Base-by-base conservation (phyloP, 257 asterid genomes). In the Scutellaria barbata region DNA sequence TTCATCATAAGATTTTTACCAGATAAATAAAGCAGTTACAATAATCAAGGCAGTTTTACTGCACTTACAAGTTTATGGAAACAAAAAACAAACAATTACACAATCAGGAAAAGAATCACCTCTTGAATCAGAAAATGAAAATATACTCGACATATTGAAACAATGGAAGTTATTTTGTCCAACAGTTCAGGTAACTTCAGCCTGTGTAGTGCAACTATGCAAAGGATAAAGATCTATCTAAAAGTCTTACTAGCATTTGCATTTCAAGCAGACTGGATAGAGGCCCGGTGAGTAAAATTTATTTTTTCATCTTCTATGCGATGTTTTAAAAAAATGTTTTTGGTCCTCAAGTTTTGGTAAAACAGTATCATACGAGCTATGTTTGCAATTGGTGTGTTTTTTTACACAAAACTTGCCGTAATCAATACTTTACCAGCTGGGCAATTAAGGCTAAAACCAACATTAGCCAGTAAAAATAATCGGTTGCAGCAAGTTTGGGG, bases 101-200 rank as follows among this genome's bases (percentile, higher is more conserved):
- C 46, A 5, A 69, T 16, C 66, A 56, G 40, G 52, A 22, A 39
- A 60, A 59, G 52, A 17, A 47, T 20, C 18, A 25, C 25, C 14
- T 42, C 33, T 14, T 33, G 63, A 63, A 61, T 72, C 76, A 56
- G 20, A 70, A 30, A 58, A 57, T 10, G 8, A 22, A 1, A 39
- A 35, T 58, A 58, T 16, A 45, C 33, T 46, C 1, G 11, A 35
- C 46, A 22, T 22, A 22, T 22, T 30, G 8, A 54, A 14, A 10
- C 16, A 1, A 25, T 8, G 10, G 10, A 43, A 41, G 22, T 59
- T 14, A 30, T 30, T 46, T 18, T n/a, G 18, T 25, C 16, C 53
- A 13, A 33, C 37, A 17, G 16, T n/a, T 46, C 25, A 14, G 55
- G 54, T 50, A 13, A 57, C 25, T 11, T 40, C 13, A n/a, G 52